phyloP scores from a whole-genome alignment of 2,329 filamentous ascomycete species.

The Cladophialophora exuberans region DNA sequence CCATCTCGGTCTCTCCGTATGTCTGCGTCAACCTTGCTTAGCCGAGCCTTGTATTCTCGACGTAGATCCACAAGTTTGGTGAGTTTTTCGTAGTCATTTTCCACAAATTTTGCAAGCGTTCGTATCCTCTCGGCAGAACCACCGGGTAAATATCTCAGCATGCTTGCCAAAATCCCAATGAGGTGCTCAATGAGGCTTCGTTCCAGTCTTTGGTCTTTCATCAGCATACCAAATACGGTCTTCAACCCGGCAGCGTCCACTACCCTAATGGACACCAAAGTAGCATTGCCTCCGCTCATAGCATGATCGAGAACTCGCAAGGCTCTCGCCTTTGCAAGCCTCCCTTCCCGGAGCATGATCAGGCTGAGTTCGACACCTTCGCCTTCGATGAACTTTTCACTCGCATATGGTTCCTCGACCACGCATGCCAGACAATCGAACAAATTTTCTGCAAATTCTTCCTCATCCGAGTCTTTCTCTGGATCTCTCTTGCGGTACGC shows the following conservation, averaged over 20 bases:
- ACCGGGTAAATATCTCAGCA: slow-evolving; percentile 78
- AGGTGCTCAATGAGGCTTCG: slow-evolving; percentile 73
- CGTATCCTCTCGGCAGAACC: slow-evolving; percentile 79
- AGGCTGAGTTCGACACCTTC: slow-evolving; percentile 90
- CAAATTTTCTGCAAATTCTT: slow-evolving; percentile 92
- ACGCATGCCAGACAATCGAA: slow-evolving; percentile 86
- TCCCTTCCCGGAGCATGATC: slow-evolving; percentile 89
- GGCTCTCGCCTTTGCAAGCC: slow-evolving; percentile 76
- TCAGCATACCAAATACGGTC: slow-evolving; percentile 71
- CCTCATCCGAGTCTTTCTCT: slow-evolving; percentile 80
- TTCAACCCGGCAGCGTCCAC: slow-evolving; percentile 86
- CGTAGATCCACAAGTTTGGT: slow-evolving; percentile 71
- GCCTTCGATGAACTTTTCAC: slow-evolving; percentile 79
- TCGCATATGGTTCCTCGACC: slow-evolving; percentile 74
- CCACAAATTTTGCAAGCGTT: slow-evolving; percentile 88
- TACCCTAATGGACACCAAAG: slow-evolving; percentile 71
- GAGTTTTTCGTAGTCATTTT: slow-evolving; percentile 89
- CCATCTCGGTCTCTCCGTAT: slow-evolving; percentile 65
- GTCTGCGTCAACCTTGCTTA: slow-evolving; percentile 65
- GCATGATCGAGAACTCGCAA: slow-evolving; percentile 86
- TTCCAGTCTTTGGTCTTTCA: slow-evolving; percentile 54
- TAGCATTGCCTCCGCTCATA: slow-evolving; percentile 60
- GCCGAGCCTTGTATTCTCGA: slow-evolving; percentile 66
- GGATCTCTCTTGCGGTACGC: slow-evolving; percentile 86
- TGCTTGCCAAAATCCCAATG: slow-evolving; percentile 78